A percentile compares a stretch with the other conserved stretches of the same genome.
phyloP scores from a whole-genome alignment of 2,329 filamentous ascomycete genomes.

The Trichoderma lentiforme region DNA sequence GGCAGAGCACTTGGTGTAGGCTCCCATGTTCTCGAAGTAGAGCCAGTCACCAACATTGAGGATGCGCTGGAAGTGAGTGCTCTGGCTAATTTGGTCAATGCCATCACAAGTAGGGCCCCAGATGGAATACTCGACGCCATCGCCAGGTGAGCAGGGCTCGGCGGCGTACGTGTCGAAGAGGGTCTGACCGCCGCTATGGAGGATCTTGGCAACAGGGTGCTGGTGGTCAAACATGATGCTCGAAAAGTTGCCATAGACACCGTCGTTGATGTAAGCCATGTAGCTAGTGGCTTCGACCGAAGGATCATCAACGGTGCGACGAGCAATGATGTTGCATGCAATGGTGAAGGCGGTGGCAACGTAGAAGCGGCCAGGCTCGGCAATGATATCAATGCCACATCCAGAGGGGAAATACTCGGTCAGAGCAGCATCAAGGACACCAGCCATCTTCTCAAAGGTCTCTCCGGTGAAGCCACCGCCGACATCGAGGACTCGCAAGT shows the following conservation, averaged over 20 bases:
- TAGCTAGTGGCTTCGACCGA: constrained; percentile 66
- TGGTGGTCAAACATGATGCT: constrained; percentile 99
- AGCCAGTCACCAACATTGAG: constrained; percentile 96
- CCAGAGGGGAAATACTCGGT: constrained; percentile 82
- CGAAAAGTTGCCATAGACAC: constrained; percentile 96
- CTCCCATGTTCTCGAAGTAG: constrained; percentile 98
- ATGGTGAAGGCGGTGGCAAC: constrained; percentile 91
- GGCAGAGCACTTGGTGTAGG: constrained; percentile 96
- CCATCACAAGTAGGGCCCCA: constrained; percentile 98
- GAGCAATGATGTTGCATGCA: constrained; percentile 92
- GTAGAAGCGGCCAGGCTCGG: constrained; percentile 95
- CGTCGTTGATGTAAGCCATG: constrained; percentile 98
- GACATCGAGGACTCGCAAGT: constrained; percentile 84
- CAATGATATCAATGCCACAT: constrained; percentile 75
- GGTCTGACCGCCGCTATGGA: constrained; percentile 59
- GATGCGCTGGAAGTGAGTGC: constrained; percentile 70
- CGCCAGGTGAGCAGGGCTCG: constrained; percentile 43
- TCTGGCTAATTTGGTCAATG: constrained; percentile 88
- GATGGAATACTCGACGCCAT: constrained; percentile 80
- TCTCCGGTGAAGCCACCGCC: constrained; percentile 91
- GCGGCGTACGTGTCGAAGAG: constrained; percentile 55
- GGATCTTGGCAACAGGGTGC: constrained; percentile 77
- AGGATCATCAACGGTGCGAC: constrained; percentile 78
- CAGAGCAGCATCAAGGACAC: constrained; percentile 72
- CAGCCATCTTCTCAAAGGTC: constrained; percentile 87